Percentiles rank a stretch among this genome's conserved stretches.
phyloP scores from a whole-genome alignment of 148 eudicot genomes.

The Heliosperma pusillum region DNA sequence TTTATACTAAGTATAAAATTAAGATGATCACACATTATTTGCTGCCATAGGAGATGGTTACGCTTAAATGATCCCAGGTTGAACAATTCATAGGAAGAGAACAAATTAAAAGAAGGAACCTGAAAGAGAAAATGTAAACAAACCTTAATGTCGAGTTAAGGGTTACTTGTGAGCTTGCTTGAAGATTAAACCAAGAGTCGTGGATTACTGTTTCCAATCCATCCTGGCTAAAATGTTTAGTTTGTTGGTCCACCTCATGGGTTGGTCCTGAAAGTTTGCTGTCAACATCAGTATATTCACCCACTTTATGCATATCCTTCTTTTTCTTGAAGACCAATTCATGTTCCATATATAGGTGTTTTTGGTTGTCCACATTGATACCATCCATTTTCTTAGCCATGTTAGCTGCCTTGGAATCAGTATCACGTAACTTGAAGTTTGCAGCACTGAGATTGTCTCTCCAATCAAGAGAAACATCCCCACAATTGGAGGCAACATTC shows the following conservation, averaged over 20 bases:
- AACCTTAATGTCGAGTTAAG: slow-evolving; percentile 74
- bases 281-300: slow-evolving; percentile 14
- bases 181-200: slow-evolving; percentile 58
- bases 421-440: slow-evolving; percentile 18
- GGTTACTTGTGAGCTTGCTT: slow-evolving; percentile 52
- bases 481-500: slow-evolving; percentile 37
- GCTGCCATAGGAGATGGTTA: not conserved
- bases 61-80: not conserved
- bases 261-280: slow-evolving; percentile 20
- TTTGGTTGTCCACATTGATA: slow-evolving; percentile 28
- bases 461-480: slow-evolving; percentile 25
- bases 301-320: slow-evolving; percentile 33
- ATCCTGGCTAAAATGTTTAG: slow-evolving; percentile 45
- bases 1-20: too few relatives aligned
- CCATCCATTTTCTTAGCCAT: slow-evolving; percentile 28
- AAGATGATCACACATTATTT: not conserved
- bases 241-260: slow-evolving; percentile 30
- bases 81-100: not conserved
- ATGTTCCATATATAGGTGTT: slow-evolving; percentile 31
- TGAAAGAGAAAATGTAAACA: not conserved
- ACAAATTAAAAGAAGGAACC: not conserved
- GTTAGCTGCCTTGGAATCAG: slow-evolving; percentile 22
- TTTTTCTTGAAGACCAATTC: slow-evolving; percentile 27
- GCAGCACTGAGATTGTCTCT: slow-evolving; percentile 20
- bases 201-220: slow-evolving; percentile 66